Evolutionary conservation across 139 green algal genomes (phyloP), one percentile per base, ranked within the genome.

Genomic region (Picochlorum sp.): DNA sequence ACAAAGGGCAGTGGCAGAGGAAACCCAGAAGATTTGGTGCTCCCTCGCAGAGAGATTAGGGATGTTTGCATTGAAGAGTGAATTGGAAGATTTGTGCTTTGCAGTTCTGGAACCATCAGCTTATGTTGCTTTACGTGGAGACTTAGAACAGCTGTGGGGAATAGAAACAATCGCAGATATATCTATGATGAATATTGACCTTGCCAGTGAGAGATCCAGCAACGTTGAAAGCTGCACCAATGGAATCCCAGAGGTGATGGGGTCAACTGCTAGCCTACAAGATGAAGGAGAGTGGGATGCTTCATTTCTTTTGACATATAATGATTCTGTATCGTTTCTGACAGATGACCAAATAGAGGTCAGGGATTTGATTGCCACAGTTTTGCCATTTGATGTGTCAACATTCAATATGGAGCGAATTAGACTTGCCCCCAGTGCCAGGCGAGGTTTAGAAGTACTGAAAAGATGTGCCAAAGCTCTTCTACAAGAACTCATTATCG

Each of bases 11-110:
- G 76, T 98, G 20, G 89, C 89, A 4, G 68, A 83, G 6, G 92
- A 98, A 77, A 96, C 92, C 26, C 73, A 88, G 61, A 74, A 81
- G 34, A 77, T 97, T 15, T 98, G 92, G 85, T 95, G 87, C 77
- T 85, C 70, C n/a, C 80, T 98, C 65, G 91, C 92, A 0, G 89
- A 92, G 63, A 83, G 83, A 4, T 79, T 98, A 28, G 93, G 93
- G 37, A 90, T 96, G 71, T 90, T 92, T 72, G 79, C 77, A 1
- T 64, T 76, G 51, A 80, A 92, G 79, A 77, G 79, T 2, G 92
- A 98, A 78, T 83, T 98, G 71, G 93, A 98, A 72, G 92, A 98
- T 80, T 77, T 97, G 49, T 95, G 87, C 81, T 97, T 97, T 67
- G 90, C 87, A 5, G 89, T 97, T 32, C 66, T 92, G 30, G 73